Evolutionary conservation across 805 yeast species (phyloP).

Genomic region (Candida takata): DNA sequence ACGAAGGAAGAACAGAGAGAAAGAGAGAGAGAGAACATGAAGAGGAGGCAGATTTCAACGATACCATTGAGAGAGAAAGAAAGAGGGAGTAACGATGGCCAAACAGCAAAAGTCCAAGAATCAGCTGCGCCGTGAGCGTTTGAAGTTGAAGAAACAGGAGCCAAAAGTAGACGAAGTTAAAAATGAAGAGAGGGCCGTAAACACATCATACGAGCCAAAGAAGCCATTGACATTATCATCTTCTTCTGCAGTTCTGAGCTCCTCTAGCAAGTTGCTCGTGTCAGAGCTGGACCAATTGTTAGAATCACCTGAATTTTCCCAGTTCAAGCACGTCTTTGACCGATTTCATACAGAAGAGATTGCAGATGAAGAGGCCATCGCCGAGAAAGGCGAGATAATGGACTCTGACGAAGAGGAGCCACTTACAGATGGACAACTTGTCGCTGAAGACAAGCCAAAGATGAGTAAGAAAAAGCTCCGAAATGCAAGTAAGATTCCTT

Average conservation of each 20-base stretch:
- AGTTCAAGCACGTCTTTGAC: conserved; percentile 30
- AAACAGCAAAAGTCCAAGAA: conserved; percentile 27
- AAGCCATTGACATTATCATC: not conserved
- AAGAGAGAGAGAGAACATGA: too few relatives aligned
- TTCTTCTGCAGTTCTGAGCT: too few relatives aligned
- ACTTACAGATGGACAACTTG: conserved; percentile 11
- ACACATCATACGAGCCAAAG: not conserved
- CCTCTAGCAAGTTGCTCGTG: conserved; percentile 11
- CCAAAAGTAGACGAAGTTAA: not conserved
- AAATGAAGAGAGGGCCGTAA: not conserved
- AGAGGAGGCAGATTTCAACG: too few relatives aligned
- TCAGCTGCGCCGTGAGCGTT: conserved; percentile 28
- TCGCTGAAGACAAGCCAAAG: conserved; percentile 5
- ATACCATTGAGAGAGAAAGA: not conserved
- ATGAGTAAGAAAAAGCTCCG: conserved; percentile 46
- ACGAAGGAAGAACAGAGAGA: too few relatives aligned
- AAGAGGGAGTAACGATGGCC: not conserved
- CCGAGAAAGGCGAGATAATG: conserved; percentile 24
- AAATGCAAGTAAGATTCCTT: conserved; percentile 48
- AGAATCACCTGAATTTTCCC: conserved; percentile 26
- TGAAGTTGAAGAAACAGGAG: conserved; percentile 18
- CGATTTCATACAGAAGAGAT: conserved; percentile 28
- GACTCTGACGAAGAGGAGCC: conserved; percentile 25
- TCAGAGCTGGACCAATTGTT: conserved; percentile 20
- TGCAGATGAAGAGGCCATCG: conserved; percentile 25